These are phyloP conservation scores for Penicillium bialowiezense DNA, from an alignment of 495 filamentous ascomycete species.

Conservation along the genomic window DNA sequence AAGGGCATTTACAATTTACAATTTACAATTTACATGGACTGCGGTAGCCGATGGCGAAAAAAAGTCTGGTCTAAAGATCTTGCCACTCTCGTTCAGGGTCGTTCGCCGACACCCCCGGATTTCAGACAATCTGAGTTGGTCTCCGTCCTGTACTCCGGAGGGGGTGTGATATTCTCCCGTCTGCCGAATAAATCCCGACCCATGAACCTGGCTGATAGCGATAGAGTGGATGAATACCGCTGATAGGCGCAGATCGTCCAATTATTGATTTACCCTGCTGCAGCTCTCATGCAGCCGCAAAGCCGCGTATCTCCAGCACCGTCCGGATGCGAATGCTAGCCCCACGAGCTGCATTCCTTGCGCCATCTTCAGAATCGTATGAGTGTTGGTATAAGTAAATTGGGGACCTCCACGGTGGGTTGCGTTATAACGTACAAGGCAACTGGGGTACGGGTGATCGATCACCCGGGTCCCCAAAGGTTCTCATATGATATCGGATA, in stretches of 20 bases:
- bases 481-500: neutral
- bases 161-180: too few species aligned
- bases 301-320: constrained; percentile 11
- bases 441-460: neutral
- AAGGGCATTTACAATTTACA: too few species aligned
- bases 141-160: too few species aligned
- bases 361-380: neutral
- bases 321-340: constrained; percentile 11
- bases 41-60: too few species aligned
- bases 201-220: constrained; percentile 10
- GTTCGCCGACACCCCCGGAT: too few species aligned
- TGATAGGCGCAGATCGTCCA: constrained; percentile 26
- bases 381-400: too few species aligned
- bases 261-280: constrained; percentile 17
- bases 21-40: too few species aligned
- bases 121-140: too few species aligned
- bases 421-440: too few species aligned
- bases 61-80: too few species aligned
- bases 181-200: neutral
- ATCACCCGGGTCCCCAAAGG: neutral
- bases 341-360: constrained; percentile 4
- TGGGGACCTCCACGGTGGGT: too few species aligned
- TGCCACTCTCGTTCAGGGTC: too few species aligned
- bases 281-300: constrained; percentile 22
- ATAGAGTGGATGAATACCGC: constrained; percentile 3